These are phyloP conservation scores for Pelagomonas calceolata DNA, from an alignment of 108 stramenopile species.

Conservation along the genomic window DNA sequence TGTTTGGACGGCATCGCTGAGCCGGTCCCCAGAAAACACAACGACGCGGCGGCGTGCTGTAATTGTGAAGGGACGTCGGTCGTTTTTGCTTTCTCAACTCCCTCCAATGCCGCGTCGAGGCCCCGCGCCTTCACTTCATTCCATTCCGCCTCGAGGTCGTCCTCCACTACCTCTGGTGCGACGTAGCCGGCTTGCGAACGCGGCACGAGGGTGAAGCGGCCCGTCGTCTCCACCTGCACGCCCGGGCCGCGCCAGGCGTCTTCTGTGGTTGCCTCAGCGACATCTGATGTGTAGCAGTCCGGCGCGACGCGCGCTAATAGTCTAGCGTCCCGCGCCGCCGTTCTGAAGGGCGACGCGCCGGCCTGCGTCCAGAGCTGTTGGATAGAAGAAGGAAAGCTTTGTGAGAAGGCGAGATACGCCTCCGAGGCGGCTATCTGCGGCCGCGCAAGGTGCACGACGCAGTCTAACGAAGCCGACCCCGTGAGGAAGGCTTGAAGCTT, in stretches of 20 bases:
- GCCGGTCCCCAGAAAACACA: conserved; percentile 91
- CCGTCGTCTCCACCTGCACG: too few species aligned
- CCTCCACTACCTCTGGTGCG: background rate
- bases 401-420: background rate
- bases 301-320: background rate
- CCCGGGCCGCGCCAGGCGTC: too few species aligned
- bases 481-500: conserved; percentile 11
- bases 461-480: background rate
- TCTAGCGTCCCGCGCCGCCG: background rate
- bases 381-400: background rate
- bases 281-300: background rate
- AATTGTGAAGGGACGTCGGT: background rate
- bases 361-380: background rate
- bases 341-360: background rate
- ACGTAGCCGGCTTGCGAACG: background rate
- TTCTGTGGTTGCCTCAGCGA: background rate
- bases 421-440: conserved; percentile 2
- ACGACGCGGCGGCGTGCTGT: conserved; percentile 26
- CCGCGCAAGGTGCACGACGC: conserved; percentile 19
- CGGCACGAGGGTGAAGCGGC: background rate
- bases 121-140: background rate
- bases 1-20: conserved; percentile 93
- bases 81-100: conserved; percentile 1
- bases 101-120: background rate
- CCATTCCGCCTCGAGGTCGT: background rate